Percentiles rank a stretch among this genome's conserved stretches.
These are phyloP conservation scores for Fusarium burgessii DNA, from an alignment of 2,329 filamentous ascomycete species.

Conservation along the genomic window DNA sequence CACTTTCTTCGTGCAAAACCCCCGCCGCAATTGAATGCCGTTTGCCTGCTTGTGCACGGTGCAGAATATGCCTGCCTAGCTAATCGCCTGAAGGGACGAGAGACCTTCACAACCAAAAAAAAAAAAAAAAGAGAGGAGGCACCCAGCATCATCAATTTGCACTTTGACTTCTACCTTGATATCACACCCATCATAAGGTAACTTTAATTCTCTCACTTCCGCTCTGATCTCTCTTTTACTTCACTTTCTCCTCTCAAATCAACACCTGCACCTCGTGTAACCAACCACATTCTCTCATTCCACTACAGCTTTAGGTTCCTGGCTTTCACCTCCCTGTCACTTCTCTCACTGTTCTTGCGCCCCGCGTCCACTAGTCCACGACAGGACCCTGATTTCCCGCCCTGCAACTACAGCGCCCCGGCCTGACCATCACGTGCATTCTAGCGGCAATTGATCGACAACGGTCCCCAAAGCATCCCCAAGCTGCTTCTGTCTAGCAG, in stretches of 20 bases:
- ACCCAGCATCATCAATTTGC: background rate
- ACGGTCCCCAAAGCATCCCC: constrained; percentile 35
- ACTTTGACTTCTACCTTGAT: background rate
- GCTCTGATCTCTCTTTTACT: background rate
- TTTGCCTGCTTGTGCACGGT: background rate
- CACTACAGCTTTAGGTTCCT: background rate
- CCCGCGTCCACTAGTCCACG: constrained; percentile 30
- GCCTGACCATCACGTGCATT: constrained; percentile 44
- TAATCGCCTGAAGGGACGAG: background rate
- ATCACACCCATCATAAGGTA: background rate
- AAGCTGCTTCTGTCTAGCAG: constrained; percentile 39
- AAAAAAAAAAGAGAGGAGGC: background rate
- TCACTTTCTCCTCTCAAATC: background rate
- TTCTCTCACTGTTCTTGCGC: background rate
- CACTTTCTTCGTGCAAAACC: background rate
- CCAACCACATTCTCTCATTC: background rate
- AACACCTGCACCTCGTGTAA: background rate
- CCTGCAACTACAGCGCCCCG: constrained; percentile 8
- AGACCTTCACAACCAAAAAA: background rate
- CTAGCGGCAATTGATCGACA: constrained; percentile 42
- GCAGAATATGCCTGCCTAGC: background rate
- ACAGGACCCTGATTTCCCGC: constrained; percentile 24
- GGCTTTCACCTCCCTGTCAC: background rate
- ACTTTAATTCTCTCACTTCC: background rate
- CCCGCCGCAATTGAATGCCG: background rate